A percentile compares a stretch with the other conserved stretches of the same genome.
Conservation (phyloP, 805 yeast species). For the Kuraishia piskuri region DNA sequence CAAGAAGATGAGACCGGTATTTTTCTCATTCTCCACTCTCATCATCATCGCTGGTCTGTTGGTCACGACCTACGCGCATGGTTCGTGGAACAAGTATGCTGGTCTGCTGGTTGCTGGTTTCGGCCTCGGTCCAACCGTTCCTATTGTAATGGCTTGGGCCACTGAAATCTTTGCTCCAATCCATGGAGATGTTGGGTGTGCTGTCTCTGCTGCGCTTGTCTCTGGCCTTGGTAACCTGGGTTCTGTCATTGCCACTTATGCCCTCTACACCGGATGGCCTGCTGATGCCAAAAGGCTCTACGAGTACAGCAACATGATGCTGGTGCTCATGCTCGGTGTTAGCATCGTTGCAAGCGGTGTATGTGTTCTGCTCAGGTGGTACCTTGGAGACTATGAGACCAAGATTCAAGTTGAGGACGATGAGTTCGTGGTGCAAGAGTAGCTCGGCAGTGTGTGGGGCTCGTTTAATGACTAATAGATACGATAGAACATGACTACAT, state of each 20-base stretch:
- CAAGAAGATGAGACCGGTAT: slow-evolving; percentile 47
- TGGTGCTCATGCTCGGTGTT: slow-evolving; percentile 68
- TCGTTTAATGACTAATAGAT: background rate
- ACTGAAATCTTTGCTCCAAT: slow-evolving; percentile 63
- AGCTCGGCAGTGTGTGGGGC: background rate
- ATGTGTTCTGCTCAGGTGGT: slow-evolving; percentile 20
- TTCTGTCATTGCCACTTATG: slow-evolving; percentile 78
- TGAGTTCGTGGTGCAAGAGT: background rate
- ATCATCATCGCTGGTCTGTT: slow-evolving; percentile 70
- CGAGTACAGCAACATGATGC: slow-evolving; percentile 73
- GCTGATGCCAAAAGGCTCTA: slow-evolving; percentile 55
- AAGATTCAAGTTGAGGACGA: slow-evolving; percentile 1
- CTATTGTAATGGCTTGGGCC: slow-evolving; percentile 78
- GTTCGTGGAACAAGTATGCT: slow-evolving; percentile 69
- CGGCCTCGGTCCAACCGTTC: slow-evolving; percentile 88
- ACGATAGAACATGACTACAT: background rate
- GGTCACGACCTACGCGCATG: slow-evolving; percentile 67
- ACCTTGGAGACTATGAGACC: slow-evolving; percentile 23
- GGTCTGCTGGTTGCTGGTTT: slow-evolving; percentile 78
- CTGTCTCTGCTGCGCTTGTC: slow-evolving; percentile 75
- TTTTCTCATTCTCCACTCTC: slow-evolving; percentile 53
- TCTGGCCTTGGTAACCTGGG: slow-evolving; percentile 86
- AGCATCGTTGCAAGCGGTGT: slow-evolving; percentile 47
- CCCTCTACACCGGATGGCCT: slow-evolving; percentile 84
- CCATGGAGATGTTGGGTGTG: slow-evolving; percentile 80